Evolutionary conservation across 176 grass and related monocot genomes (phyloP).

Genomic region (Puya raimondii): DNA sequence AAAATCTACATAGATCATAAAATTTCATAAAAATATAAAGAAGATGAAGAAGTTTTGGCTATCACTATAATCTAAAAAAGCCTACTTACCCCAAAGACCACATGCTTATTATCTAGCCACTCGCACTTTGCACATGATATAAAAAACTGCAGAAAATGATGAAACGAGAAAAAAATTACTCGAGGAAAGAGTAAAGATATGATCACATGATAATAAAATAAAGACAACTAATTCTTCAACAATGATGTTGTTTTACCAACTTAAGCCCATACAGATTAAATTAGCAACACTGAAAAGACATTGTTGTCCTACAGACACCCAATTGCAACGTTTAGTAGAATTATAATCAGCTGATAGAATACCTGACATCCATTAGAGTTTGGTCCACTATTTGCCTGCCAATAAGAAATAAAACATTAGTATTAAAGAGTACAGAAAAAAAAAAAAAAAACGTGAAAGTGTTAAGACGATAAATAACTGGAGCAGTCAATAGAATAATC

Average conservation of each 20-base stretch:
- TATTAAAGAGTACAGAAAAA: not conserved
- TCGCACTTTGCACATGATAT: slow-evolving; percentile 95
- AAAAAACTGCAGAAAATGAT: slow-evolving; percentile 57
- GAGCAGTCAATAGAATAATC: too few relatives aligned
- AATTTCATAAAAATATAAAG: too few relatives aligned
- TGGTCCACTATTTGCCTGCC: slow-evolving; percentile 84
- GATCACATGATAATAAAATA: slow-evolving; percentile 1
- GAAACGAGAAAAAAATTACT: slow-evolving; percentile 17
- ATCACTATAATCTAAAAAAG: slow-evolving; percentile 1
- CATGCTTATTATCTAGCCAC: slow-evolving; percentile 98
- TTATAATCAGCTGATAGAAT: slow-evolving; percentile 2
- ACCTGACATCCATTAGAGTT: slow-evolving; percentile 96
- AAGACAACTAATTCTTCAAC: not conserved
- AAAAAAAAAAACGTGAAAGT: not conserved
- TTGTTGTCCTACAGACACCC: not conserved
- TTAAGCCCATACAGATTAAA: not conserved
- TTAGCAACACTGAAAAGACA: slow-evolving; percentile 1
- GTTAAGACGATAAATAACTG: too few relatives aligned
- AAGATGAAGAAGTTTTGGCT: not conserved
- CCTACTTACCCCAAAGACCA: slow-evolving; percentile 83
- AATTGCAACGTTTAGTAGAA: not conserved
- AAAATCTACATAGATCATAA: too few relatives aligned
- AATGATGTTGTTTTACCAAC: not conserved
- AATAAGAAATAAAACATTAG: slow-evolving; percentile 1
- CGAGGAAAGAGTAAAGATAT: not conserved